Conservation (phyloP, 75 land plant species). For the Pinus tabuliformis region DNA sequence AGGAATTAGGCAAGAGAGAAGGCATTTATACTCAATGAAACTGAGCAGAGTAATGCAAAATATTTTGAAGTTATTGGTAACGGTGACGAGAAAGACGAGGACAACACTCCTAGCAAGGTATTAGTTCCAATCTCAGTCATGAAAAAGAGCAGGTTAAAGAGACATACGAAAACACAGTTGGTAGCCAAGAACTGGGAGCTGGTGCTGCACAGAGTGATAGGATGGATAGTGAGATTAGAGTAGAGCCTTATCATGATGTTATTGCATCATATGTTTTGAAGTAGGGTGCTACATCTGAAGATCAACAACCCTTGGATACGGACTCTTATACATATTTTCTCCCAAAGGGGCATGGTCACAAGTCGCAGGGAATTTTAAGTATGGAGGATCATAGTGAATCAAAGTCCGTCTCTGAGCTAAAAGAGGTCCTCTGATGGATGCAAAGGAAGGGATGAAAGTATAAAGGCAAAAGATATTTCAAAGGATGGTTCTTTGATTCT, state of each 20-base stretch:
- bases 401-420: conserved; percentile 3
- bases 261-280: not conserved
- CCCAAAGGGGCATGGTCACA: conserved; percentile 8
- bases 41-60: too few relatives aligned
- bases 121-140: too few relatives aligned
- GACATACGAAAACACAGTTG: not conserved
- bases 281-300: not conserved
- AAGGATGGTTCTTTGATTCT: conserved; percentile 46
- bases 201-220: not conserved
- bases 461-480: conserved; percentile 18
- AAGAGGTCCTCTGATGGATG: conserved; percentile 43
- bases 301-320: conserved; percentile 3
- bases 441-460: conserved; percentile 11
- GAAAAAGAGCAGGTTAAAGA: not conserved
- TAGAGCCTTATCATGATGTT: not conserved
- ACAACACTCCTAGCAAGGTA: too few relatives aligned
- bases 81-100: too few relatives aligned
- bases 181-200: not conserved
- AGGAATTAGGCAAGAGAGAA: too few relatives aligned
- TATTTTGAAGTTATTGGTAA: too few relatives aligned
- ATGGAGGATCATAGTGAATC: conserved; percentile 2
- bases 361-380: not conserved
- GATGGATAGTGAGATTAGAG: not conserved
- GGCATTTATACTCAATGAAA: too few relatives aligned
- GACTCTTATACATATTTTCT: conserved; percentile 40